Base-by-base conservation (phyloP, 108 stramenopile species). In the Hondaea fermentalgiana region DNA sequence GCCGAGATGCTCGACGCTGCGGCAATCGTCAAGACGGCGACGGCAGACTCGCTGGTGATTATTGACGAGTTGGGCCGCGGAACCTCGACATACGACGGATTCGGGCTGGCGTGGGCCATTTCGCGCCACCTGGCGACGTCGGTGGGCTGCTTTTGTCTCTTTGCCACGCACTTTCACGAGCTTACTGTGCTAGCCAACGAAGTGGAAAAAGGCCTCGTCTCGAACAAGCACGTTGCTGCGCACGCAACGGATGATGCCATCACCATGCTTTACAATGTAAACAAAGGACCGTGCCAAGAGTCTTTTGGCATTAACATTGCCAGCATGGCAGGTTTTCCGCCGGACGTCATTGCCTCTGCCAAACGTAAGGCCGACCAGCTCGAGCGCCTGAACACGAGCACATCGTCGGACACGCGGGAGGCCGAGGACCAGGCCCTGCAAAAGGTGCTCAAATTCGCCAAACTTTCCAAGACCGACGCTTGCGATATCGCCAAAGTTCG, bases 161-260 rank as follows among this genome's bases (percentile, higher is more conserved):
- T 99, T 91, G 98, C 99, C 4, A 99, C 99, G 0, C 99, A 99
- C 92, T 99, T 99, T 89, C 99, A 99, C 90, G 99, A 99, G 91
- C 91, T 99, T 49, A 98, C 98, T 5, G 93, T 93, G 5, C 64
- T 96, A 76, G 95, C 93, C 60, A 93, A 93, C 55, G 91, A 90
- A 28, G 87, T 94, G 45, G 72, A 59, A 42, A 89, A 83, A 4
- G 64, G 64, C 4, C 42, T 69, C 25, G 96, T 98, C 21, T 91
- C 92, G 71, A 98, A 98, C 91, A 93, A 95, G 88, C 98, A 98
- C 91, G 98, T 99, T 35, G 94, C 96, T 47, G 98, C 98, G 60
- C 60, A 51, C 21, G 88, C 49, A 72, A 58, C 90, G 51, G 44
- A 91, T 29, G 89, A 64, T 90, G 35, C 76, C 58, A 91, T 92